Base-by-base conservation (phyloP, 2,329 filamentous ascomycete species). In the Venturia pyrina region DNA sequence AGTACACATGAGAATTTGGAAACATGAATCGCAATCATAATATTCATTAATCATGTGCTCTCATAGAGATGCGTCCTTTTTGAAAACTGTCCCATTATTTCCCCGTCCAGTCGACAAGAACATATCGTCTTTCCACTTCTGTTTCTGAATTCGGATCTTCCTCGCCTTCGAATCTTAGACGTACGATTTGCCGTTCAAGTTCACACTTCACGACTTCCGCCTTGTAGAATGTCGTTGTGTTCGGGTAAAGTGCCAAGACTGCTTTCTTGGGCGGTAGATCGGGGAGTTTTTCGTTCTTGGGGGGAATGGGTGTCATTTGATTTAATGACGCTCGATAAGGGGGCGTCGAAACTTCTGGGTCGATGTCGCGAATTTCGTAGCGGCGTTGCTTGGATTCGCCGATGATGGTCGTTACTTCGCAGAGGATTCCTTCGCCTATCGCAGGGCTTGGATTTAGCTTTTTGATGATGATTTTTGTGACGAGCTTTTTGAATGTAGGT, bases 221-320 rank as follows among this genome's bases (percentile, higher is more conserved):
- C 68, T 80, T 80, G 70, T 82, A 82, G 68, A 82, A 82, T 1
- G 80, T 82, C n/a, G 80, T 82, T 8, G 80, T 82, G 24, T 78
- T 77, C 1, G 80, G 80, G 68, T 82, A 82, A 65, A 82, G 74
- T 40, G 80, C 80, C 6, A 82, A 72, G 1, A 82, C 80, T n/a
- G 77, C 72, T 67, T 74, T 76, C 7, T 77, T 74, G 57, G 77
- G 75, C 17, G 71, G 69, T 24, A 82, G 69, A 66, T 80, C 77
- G 0, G 74, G 73, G 28, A 82, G 70, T 5, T 74, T 76, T 34
- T 72, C 71, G 63, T 81, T 81, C 0, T 77, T 74, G 0, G 80
- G 77, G 11, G 79, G 78, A 63, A 82, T 80, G 24, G 76, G 70
- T 1, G 77, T 72, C 24, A 82, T 75, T 67, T 80, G 76, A 32